Percentiles rank a stretch among this genome's conserved stretches.
phyloP scores from a whole-genome alignment of 2,329 filamentous ascomycete species.

The Trichoderma sp. region DNA sequence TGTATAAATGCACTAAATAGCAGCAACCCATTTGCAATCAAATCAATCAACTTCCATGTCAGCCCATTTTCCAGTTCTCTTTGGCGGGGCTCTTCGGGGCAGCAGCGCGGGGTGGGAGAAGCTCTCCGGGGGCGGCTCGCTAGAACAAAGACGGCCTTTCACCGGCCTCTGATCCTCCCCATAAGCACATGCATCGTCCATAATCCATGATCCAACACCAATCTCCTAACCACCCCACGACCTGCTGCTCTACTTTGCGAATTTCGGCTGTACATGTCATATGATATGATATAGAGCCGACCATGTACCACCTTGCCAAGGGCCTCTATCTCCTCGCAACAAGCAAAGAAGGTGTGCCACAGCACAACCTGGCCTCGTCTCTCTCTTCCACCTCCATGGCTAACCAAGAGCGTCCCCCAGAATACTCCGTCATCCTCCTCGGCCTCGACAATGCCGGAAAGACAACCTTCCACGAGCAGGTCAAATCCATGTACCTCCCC shows the following conservation, averaged over 20 bases:
- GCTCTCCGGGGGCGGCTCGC: slow-evolving; percentile 3
- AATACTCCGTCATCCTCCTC: slow-evolving; percentile 96
- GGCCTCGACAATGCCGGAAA: slow-evolving; percentile 98
- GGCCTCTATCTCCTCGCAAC: slow-evolving; percentile 93
- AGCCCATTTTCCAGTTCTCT: not conserved
- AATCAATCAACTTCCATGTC: no score
- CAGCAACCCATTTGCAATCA: not conserved
- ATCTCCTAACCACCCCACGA: not conserved
- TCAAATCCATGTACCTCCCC: slow-evolving; percentile 82
- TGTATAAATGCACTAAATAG: not conserved
- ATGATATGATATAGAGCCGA: slow-evolving; percentile 17
- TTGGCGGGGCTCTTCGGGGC: slow-evolving; percentile 14
- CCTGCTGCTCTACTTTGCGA: not conserved
- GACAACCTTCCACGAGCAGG: slow-evolving; percentile 95
- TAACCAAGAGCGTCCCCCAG: slow-evolving; percentile 45
- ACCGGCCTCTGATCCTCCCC: not conserved
- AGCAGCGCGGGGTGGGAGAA: slow-evolving; percentile 1
- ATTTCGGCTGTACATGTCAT: not conserved
- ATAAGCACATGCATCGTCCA: not conserved
- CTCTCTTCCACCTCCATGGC: not conserved
- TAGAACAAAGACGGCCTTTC: not conserved
- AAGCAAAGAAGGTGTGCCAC: slow-evolving; percentile 79
- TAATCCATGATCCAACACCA: not conserved
- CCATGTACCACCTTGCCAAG: slow-evolving; percentile 95
- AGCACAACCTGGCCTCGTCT: not conserved